A percentile compares a stretch with the other conserved stretches of the same genome.
Conservation (phyloP, 352 stramenopile species). For the Blastocystis sp. region DNA sequence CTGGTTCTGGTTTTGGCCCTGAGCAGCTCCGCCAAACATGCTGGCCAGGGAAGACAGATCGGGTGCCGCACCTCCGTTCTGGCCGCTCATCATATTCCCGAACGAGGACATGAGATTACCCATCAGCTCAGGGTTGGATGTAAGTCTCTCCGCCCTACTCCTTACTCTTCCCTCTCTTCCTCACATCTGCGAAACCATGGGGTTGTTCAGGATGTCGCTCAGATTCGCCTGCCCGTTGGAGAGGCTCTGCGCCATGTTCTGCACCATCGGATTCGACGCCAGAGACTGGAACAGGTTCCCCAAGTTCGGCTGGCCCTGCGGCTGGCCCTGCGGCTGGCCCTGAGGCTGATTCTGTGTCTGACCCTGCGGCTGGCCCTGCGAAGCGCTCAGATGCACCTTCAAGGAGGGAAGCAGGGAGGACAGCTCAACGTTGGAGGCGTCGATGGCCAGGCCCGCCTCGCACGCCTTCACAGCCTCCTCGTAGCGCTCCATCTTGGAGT, state of each 20-base stretch:
- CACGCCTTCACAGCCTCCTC: constrained; percentile 16
- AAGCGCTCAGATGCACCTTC: background rate
- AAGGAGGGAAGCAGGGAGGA: background rate
- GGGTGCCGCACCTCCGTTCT: background rate
- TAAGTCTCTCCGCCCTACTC: constrained; percentile 1
- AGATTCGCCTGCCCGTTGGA: background rate
- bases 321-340: constrained; percentile 1
- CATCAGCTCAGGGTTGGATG: constrained; percentile 42
- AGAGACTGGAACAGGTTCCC: background rate
- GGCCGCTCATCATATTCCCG: background rate
- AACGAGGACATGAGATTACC: background rate
- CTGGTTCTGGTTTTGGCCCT: background rate
- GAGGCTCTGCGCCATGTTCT: background rate
- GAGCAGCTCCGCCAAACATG: background rate
- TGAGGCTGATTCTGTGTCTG: background rate
- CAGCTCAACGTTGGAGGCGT: constrained; percentile 7
- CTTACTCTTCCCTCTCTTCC: background rate
- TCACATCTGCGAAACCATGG: background rate
- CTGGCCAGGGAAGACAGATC: background rate
- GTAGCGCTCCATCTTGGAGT: background rate
- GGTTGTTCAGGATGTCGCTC: background rate
- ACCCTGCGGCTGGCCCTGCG: constrained; percentile 8
- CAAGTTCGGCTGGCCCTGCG: background rate
- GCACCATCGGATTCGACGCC: constrained; percentile 1
- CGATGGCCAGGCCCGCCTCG: constrained; percentile 14